Evolutionary conservation across 2,329 filamentous ascomycete species (phyloP).

Genomic region (Myriosclerotinia curreyana): DNA sequence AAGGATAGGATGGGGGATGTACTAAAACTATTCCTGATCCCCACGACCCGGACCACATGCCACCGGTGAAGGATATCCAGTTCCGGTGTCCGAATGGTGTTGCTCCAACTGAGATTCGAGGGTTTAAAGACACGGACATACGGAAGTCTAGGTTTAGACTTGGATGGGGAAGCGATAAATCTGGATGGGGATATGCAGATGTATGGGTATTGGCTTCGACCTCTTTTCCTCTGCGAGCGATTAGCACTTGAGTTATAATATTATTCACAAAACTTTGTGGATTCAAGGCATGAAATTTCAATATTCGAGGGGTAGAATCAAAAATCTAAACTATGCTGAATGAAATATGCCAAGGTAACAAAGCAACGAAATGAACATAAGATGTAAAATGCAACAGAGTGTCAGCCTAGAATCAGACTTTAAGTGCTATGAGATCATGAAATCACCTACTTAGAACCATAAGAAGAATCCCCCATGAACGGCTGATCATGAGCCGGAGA

Average conservation of each 20-base stretch:
- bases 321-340: not conserved
- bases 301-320: no score
- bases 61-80: conserved; percentile 49
- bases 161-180: conserved; percentile 42
- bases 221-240: not conserved
- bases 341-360: not conserved
- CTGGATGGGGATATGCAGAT: conserved; percentile 21
- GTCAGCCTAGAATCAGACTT: not conserved
- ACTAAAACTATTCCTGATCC: conserved; percentile 48
- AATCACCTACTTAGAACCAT: conserved; percentile 2
- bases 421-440: not conserved
- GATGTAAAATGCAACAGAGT: not conserved
- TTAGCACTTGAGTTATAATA: not conserved
- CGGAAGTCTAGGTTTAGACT: conserved; percentile 50
- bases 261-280: not conserved
- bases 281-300: not conserved
- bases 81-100: conserved; percentile 46
- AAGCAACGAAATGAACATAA: not conserved
- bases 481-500: not conserved
- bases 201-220: not conserved
- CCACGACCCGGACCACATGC: conserved; percentile 49
- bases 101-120: conserved; percentile 45
- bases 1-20: conserved; percentile 7
- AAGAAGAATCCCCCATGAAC: conserved; percentile 3
- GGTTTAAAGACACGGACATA: conserved; percentile 48